These are phyloP conservation scores for Monilinia aucupariae DNA, from an alignment of 2,329 filamentous ascomycete genomes.

Conservation along the genomic window DNA sequence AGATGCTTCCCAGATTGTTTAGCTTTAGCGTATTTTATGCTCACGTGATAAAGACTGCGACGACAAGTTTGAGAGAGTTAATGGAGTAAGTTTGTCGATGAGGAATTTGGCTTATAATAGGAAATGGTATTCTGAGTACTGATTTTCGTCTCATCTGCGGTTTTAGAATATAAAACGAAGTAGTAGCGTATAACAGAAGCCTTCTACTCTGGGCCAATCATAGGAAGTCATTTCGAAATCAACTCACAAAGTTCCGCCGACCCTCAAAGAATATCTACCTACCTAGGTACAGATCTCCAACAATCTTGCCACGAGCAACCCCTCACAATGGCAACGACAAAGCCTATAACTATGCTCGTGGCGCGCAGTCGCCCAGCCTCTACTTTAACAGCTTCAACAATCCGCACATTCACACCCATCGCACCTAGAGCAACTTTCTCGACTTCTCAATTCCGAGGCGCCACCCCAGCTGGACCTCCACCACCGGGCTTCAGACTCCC, in stretches of 20 bases:
- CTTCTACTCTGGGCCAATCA: conserved; percentile 12
- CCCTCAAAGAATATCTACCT: conserved; percentile 18
- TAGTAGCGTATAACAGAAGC: conserved; percentile 10
- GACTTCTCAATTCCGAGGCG: conserved; percentile 35
- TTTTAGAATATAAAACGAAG: background rate
- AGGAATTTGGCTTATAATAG: background rate
- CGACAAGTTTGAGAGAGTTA: background rate
- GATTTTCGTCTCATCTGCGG: background rate
- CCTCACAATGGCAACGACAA: conserved; percentile 35
- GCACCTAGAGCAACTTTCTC: conserved; percentile 30
- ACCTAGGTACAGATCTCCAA: conserved; percentile 24
- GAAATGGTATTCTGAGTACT: background rate
- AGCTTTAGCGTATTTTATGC: conserved; percentile 21
- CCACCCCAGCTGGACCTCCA: conserved; percentile 71
- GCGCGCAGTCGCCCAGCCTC: conserved; percentile 33
- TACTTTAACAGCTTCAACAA: conserved; percentile 25
- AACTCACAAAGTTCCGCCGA: conserved; percentile 13
- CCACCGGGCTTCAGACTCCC: conserved; percentile 75
- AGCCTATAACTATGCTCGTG: conserved; percentile 37
- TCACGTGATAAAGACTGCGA: conserved; percentile 10
- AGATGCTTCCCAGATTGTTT: conserved; percentile 14
- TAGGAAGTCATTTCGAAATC: conserved; percentile 14
- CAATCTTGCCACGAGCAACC: conserved; percentile 32
- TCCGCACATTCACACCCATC: conserved; percentile 27
- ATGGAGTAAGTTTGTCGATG: background rate